A percentile compares a stretch with the other conserved stretches of the same genome.
phyloP scores from a whole-genome alignment of 2,329 filamentous ascomycete species.

The Didymosphaeria variabile region DNA sequence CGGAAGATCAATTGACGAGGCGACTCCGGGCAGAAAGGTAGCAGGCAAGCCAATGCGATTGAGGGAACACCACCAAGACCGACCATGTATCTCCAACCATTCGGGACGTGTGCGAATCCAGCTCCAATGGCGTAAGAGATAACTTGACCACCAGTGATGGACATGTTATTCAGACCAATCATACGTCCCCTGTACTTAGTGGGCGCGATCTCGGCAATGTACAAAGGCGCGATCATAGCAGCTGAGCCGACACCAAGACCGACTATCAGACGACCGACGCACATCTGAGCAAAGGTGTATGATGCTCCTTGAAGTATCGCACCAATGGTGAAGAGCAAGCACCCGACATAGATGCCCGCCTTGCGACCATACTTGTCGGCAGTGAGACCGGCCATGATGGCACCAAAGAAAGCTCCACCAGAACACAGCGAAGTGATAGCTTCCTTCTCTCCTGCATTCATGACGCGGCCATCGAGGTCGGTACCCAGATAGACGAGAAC shows the following conservation, averaged over 20 bases:
- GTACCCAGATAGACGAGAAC: constrained; percentile 54
- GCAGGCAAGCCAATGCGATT: constrained; percentile 54
- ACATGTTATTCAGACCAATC: constrained; percentile 61
- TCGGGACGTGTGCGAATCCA: constrained; percentile 43
- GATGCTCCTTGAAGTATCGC: constrained; percentile 38
- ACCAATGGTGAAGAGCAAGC: constrained; percentile 50
- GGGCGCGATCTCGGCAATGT: constrained; percentile 62
- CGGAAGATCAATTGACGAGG: constrained; percentile 59
- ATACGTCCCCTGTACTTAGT: constrained; percentile 60
- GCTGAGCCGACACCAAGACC: constrained; percentile 62
- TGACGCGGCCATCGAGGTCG: constrained; percentile 49
- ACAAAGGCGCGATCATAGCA: constrained; percentile 58
- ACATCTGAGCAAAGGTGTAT: constrained; percentile 55
- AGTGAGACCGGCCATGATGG: constrained; percentile 37
- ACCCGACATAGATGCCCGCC: constrained; percentile 51
- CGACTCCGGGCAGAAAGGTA: constrained; percentile 55
- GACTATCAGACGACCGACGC: constrained; percentile 57
- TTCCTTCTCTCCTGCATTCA: constrained; percentile 58
- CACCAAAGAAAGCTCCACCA: constrained; percentile 58
- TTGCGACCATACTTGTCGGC: constrained; percentile 53
- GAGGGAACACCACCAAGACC: constrained; percentile 49
- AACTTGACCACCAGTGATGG: constrained; percentile 42
- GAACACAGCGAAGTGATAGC: constrained; percentile 62
- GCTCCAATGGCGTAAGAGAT: constrained; percentile 42
- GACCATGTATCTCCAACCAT: constrained; percentile 59